Base-by-base conservation (phyloP, 1,139 yeast species). In the Taiozyma sp. region DNA sequence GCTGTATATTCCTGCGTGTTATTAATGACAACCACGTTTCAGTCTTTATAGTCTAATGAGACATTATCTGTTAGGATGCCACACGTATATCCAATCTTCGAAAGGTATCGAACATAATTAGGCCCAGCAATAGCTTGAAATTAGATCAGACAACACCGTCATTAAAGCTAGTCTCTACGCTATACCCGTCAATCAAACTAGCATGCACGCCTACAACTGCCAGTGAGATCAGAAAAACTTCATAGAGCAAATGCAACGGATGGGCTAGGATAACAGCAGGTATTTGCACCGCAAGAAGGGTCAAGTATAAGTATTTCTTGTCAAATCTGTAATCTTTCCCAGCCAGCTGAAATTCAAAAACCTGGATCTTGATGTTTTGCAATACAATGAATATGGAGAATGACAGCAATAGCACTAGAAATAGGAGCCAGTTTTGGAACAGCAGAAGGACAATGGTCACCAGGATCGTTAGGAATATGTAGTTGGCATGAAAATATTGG, bases 121-220 rank as follows among this genome's bases (percentile, higher is more conserved):
- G 14, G n/a, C 5, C 11, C n/a, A 30, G 13, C 34, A 30, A 13
- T 11, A 11, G 2, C 16, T 24, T 24, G 26, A 19, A 10, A 37
- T 19, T 24, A 8, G 14, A 37, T 37, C 41, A 37, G 8, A 52
- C 55, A 28, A 47, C 47, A 32, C 47, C 48, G 19, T 54, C 56
- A 30, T 52, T 54, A 35, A 54, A 54, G 16, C 53, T 50, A 3
- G 53, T 54, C 40, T 54, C 56, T 6, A 37, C 34, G 5, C 45
- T 28, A 19, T 43, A 50, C 2, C 54, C 54, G 19, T 53, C 56
- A 22, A 52, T 29, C 22, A 53, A 19, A 3, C 45, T 42, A 10
- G 49, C 28, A 41, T 52, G 56, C 8, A 48, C 19, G 2, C 49
- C 46, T 19, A 52, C 41, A 10, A 48, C 45, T 10, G 35, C 44